A percentile compares a stretch with the other conserved stretches of the same genome.
Evolutionary conservation across 2,329 filamentous ascomycete species (phyloP).

Genomic region (Penicillium sp.): DNA sequence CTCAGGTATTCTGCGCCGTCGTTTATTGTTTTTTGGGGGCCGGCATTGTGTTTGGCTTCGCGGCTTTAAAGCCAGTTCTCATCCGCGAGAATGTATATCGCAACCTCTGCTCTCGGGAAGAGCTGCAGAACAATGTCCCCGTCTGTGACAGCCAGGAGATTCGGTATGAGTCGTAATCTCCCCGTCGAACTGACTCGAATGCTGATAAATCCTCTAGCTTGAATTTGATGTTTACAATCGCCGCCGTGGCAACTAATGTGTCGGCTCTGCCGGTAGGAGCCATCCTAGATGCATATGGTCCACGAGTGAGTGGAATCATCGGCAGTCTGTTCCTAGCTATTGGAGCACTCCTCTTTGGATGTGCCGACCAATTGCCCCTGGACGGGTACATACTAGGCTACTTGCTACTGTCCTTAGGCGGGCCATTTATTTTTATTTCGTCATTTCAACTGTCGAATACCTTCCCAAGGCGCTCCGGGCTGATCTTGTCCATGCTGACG

Average conservation of each 20-base stretch:
- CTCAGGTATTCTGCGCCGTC: conserved; percentile 66
- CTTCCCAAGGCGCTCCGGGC: conserved; percentile 70
- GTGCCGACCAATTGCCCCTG: conserved; percentile 61
- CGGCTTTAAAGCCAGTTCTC: conserved; percentile 76
- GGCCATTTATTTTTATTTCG: conserved; percentile 77
- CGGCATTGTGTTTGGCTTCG: conserved; percentile 79
- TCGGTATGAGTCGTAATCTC: conserved; percentile 32
- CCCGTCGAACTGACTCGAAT: not conserved
- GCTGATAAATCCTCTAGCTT: conserved; percentile 46
- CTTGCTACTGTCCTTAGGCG: conserved; percentile 71
- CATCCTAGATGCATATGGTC: conserved; percentile 78
- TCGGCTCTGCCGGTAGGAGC: conserved; percentile 80
- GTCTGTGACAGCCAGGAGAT: conserved; percentile 59
- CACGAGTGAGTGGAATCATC: conserved; percentile 69
- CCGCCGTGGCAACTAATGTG: conserved; percentile 83
- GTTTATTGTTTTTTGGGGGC: conserved; percentile 74
- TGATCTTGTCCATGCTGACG: conserved; percentile 76
- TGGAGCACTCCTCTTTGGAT: conserved; percentile 71
- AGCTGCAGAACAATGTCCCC: conserved; percentile 47
- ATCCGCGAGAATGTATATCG: conserved; percentile 71
- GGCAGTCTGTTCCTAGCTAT: conserved; percentile 65
- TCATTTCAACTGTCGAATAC: conserved; percentile 83
- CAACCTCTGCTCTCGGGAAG: conserved; percentile 57
- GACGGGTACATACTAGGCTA: conserved; percentile 75
- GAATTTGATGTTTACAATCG: conserved; percentile 89